phyloP scores from a whole-genome alignment of 2,329 filamentous ascomycete species.

The Fusarium multiceps region DNA sequence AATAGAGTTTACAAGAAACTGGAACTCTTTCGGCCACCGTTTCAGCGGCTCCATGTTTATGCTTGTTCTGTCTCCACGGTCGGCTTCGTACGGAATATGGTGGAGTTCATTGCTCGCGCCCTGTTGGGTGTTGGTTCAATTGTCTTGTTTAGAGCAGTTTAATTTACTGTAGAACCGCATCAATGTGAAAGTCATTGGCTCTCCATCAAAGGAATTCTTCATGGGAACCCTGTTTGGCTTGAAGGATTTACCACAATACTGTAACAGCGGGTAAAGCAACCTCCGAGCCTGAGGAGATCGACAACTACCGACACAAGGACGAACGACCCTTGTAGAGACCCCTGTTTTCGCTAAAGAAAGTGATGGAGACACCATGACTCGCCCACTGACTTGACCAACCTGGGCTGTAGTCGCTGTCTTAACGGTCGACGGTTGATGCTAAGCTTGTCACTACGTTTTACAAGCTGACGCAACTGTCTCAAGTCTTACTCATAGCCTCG shows the following conservation, averaged over 20 bases:
- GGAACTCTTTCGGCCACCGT: background rate
- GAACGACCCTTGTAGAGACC: background rate
- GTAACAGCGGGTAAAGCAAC: slow-evolving; percentile 11
- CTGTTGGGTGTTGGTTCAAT: background rate
- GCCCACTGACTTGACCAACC: background rate
- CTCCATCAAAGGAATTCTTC: background rate
- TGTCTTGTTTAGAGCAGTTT: background rate
- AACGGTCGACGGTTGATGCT: background rate
- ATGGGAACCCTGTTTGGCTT: background rate
- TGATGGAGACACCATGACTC: slow-evolving; percentile 16
- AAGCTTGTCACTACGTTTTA: background rate
- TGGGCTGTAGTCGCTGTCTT: background rate
- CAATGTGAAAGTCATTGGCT: background rate
- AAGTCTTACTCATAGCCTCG: background rate
- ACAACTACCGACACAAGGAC: slow-evolving; percentile 2
- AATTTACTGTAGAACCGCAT: background rate
- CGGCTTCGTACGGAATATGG: slow-evolving; percentile 14
- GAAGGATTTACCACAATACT: background rate
- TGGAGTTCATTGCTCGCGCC: background rate
- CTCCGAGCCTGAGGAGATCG: slow-evolving; percentile 26
- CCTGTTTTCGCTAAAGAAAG: background rate
- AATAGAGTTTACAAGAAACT: background rate
- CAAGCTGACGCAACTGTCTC: background rate
- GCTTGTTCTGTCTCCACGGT: background rate
- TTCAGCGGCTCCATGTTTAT: background rate